A percentile compares a stretch with the other conserved stretches of the same genome.
Conservation (phyloP, 495 filamentous ascomycete genomes). For the Penicillium dipodomyicola region DNA sequence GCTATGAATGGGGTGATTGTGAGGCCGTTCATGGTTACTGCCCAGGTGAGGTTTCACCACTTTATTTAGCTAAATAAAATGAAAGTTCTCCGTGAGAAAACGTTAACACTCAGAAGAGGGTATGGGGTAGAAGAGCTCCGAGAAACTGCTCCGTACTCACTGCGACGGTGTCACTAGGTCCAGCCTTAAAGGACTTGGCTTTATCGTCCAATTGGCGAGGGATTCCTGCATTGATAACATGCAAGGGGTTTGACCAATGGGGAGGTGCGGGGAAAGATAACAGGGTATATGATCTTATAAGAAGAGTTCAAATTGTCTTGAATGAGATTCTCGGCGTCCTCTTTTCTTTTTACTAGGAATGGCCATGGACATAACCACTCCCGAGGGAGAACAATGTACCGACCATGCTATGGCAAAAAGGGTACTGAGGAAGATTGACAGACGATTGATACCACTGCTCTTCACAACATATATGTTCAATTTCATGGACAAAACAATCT, state of each 20-base stretch:
- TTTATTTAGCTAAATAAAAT: neutral
- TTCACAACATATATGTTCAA: constrained; percentile 41
- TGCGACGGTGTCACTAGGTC: neutral
- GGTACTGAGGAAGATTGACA: constrained; percentile 49
- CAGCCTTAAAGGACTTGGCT: constrained; percentile 4
- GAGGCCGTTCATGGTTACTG: constrained; percentile 28
- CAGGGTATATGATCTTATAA: neutral
- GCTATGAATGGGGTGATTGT: constrained; percentile 32
- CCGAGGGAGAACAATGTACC: constrained; percentile 14
- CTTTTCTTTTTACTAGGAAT: neutral
- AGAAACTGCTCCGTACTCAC: neutral
- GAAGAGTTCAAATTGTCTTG: neutral
- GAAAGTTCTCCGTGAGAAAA: neutral
- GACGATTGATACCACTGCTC: constrained; percentile 44
- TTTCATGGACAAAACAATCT: constrained; percentile 54
- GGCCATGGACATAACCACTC: constrained; percentile 12
- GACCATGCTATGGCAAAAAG: constrained; percentile 15
- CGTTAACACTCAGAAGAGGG: neutral
- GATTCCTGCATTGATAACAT: constrained; percentile 12
- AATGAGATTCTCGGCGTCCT: neutral
- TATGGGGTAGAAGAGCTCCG: neutral
- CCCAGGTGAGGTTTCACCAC: neutral
- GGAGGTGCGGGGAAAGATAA: constrained; percentile 23
- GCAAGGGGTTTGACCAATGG: constrained; percentile 11
- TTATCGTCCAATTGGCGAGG: neutral